Percentiles rank a stretch among this genome's conserved stretches.
phyloP scores from a whole-genome alignment of 306 rosid species.

The Trichosanthes cucumerina region DNA sequence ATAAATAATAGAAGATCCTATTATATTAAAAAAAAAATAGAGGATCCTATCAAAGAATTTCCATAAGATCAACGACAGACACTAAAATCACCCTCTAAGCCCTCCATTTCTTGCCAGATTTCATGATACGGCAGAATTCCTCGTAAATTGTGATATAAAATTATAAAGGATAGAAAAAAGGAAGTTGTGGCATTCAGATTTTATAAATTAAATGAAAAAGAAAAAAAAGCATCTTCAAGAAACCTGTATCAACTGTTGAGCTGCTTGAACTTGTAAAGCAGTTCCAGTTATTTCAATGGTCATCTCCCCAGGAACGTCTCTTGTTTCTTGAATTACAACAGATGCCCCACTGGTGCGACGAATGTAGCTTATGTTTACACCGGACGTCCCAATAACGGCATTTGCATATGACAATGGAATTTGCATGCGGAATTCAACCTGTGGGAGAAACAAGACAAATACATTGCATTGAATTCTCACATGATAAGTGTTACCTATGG shows the following conservation, averaged over 20 bases:
- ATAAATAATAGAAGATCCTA: too few species aligned
- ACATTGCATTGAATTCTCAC: not conserved
- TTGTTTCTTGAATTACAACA: conserved; percentile 75
- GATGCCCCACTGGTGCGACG: conserved; percentile 88
- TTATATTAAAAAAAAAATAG: too few species aligned
- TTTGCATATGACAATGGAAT: conserved; percentile 79
- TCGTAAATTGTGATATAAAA: not conserved
- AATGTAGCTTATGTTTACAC: conserved; percentile 82
- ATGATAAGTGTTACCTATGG: too few species aligned
- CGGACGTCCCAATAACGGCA: conserved; percentile 89
- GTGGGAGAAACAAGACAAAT: conserved; percentile 9
- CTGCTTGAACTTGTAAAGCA: conserved; percentile 77
- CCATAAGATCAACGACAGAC: not conserved
- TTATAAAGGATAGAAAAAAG: not conserved
- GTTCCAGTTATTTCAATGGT: conserved; percentile 87
- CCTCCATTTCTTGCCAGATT: not conserved
- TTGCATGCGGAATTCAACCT: conserved; percentile 81
- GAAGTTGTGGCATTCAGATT: not conserved
- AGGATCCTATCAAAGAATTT: too few species aligned
- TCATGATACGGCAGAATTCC: not conserved
- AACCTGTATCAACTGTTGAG: conserved; percentile 78
- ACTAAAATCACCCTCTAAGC: not conserved
- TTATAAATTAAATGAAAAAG: not conserved
- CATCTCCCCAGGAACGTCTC: conserved; percentile 91
- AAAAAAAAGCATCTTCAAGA: not conserved